Evolutionary conservation across 2,329 filamentous ascomycete genomes (phyloP), one percentile per base, ranked within the genome.

Genomic region (Epicoccum sorghinum): DNA sequence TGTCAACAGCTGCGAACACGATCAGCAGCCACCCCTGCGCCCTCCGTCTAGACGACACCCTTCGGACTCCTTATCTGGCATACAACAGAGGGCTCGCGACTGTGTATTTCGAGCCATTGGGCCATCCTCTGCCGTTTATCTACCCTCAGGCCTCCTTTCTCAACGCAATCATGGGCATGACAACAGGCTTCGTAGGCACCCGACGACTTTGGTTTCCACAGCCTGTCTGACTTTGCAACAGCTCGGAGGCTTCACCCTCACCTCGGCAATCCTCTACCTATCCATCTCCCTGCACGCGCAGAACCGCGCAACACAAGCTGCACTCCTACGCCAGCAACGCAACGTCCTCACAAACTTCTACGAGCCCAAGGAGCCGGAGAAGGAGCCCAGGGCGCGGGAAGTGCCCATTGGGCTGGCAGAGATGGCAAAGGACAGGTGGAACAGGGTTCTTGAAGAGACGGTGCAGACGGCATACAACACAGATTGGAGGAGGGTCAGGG

Each of bases 211-310:
- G 38, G 22, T 32, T 10, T 7, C 7, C 25, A 13, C 52, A 14
- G 1, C 27, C 14, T 32, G 27, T 39, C 59, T 61, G 32, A 63
- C 54, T 9, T 18, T 22, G n/a, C 42, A 27, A 13, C 60, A 82
- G 80, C 73, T 82, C 55, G 77, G 79, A 65, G 80, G 80, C 69
- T 71, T 81, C 57, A 81, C 80, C 55, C 75, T 82, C 49, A 82
- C 80, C 45, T 76, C 79, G 9, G 73, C 78, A 42, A 59, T 72
- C 45, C 70, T 76, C 55, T 75, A 76, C 54, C 71, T 76, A 48
- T 70, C 72, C 39, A 59, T 74, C 44, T 65, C 72, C 30, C 64
- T 80, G 30, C 80, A 82, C 72, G 72, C 75, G n/a, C 73, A 73
- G 50, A 81, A 79, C 64, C 77, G 80, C 58, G 58, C 72, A 42